Base-by-base conservation (phyloP, 805 yeast genomes). In the Pichia paraexigua region DNA sequence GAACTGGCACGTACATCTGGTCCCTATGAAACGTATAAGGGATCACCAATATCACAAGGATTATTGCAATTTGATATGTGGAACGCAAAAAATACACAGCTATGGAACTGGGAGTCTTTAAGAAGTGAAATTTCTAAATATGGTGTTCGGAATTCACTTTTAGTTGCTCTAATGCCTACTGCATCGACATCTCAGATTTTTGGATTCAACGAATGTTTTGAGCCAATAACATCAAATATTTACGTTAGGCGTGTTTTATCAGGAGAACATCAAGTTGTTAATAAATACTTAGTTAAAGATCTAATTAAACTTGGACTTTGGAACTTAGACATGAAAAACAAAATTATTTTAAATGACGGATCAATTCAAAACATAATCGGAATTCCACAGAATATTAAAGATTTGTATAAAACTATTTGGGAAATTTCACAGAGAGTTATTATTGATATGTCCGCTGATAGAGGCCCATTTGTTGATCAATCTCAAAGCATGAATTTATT, bases 101-200 rank as follows among this genome's bases (percentile, higher is more conserved):
- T 88, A 55, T 91, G 90, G 80, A 95, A 92, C 60, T 92, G 98
- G 98, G 86, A 79, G 56, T 56, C 68, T 8, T 68, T 89, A 60
- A 89, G 85, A 68, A 71, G 69, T 12, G 71, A 79, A 41, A 74
- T 92, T 54, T 70, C 70, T 48, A 67, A 70, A 55, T 69, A 80
- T 61, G 98, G 98, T 46, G 61, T 92, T 42, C 75, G 97, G 63
- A 92, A 92, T 72, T 92, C 97, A 5, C 71, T 92, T 51, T 67
- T 91, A 18, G 87, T 91, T 35, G 97, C 95, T 1, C 94, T 97
- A 49, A 92, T 92, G 98, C 98, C 98, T 43, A 92, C 98, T 18
- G 98, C 98, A 2, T 89, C 97, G 1, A 92, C 98, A 2, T 92
- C 98, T 3, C 97, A 90, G 72, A 91, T 92, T 48, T 74, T 92